These are phyloP conservation scores for Polygonum maritimum DNA, from an alignment of 148 eudicot species.

Conservation along the genomic window DNA sequence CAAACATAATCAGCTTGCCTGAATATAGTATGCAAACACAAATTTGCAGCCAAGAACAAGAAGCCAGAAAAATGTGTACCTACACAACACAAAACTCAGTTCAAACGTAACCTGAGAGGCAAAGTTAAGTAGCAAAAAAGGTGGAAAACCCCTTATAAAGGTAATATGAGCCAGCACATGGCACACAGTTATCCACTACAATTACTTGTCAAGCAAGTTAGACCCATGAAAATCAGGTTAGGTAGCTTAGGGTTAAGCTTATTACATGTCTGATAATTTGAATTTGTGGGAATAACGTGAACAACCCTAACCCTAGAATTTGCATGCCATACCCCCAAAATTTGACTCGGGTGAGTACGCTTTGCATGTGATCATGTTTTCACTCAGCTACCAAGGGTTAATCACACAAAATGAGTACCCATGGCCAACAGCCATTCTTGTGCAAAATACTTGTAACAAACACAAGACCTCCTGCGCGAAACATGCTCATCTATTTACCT, in stretches of 20 bases:
- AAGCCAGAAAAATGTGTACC: constrained; percentile 88
- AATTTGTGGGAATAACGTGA: background rate
- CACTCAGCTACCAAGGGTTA: background rate
- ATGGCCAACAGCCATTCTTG: background rate
- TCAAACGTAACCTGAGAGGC: background rate
- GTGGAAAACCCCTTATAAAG: background rate
- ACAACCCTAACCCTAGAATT: background rate
- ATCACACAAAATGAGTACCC: background rate
- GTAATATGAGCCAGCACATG: background rate
- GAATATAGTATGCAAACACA: constrained; percentile 77
- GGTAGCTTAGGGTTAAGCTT: background rate
- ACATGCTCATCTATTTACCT: background rate
- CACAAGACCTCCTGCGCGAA: background rate
- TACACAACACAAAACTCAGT: constrained; percentile 15
- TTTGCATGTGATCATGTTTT: background rate
- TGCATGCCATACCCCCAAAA: background rate
- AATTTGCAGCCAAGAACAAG: constrained; percentile 71
- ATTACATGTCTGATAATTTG: background rate
- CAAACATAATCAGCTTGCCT: constrained; percentile 36
- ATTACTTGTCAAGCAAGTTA: background rate
- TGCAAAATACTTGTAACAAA: background rate
- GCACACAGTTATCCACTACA: background rate
- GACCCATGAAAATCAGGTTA: background rate
- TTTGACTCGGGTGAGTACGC: background rate
- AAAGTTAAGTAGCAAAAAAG: background rate